Evolutionary conservation across 768 basidiomycete species (phyloP).

Genomic region (Tulasnella sp.): DNA sequence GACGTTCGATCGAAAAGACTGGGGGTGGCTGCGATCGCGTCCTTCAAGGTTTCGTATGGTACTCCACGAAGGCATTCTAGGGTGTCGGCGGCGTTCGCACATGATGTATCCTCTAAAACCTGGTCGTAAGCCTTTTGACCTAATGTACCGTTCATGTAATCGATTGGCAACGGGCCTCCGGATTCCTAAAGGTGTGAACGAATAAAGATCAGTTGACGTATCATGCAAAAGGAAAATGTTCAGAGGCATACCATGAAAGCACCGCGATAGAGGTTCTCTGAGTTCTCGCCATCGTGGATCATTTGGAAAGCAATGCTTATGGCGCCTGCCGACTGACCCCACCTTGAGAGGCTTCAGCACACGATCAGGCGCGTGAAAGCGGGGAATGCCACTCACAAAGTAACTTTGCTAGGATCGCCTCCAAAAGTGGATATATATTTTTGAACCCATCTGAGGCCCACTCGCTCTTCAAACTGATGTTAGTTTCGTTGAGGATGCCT

Average conservation of each 20-base stretch:
- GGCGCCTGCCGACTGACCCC: slow-evolving; percentile 40
- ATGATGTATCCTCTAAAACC: slow-evolving; percentile 32
- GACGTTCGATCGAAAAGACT: slow-evolving; percentile 29
- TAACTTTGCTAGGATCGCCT: slow-evolving; percentile 43
- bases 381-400: slow-evolving; percentile 4
- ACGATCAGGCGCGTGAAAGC: background rate
- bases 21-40: slow-evolving; percentile 33
- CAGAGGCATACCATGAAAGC: slow-evolving; percentile 36
- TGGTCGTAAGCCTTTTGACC: slow-evolving; percentile 27
- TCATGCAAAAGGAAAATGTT: background rate
- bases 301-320: slow-evolving; percentile 39
- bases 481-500: background rate
- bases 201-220: background rate
- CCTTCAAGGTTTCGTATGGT: slow-evolving; percentile 30
- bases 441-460: slow-evolving; percentile 47
- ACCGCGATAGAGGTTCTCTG: slow-evolving; percentile 39
- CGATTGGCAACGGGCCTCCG: slow-evolving; percentile 3
- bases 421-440: slow-evolving; percentile 47
- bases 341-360: slow-evolving; percentile 32
- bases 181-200: slow-evolving; percentile 17
- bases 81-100: slow-evolving; percentile 32
- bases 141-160: background rate
- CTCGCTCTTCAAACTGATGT: slow-evolving; percentile 37
- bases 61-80: slow-evolving; percentile 38
- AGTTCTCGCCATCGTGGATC: slow-evolving; percentile 36